Conservation (phyloP, 805 yeast genomes). For the Cyberlindnera nakhonratchasimensis region DNA sequence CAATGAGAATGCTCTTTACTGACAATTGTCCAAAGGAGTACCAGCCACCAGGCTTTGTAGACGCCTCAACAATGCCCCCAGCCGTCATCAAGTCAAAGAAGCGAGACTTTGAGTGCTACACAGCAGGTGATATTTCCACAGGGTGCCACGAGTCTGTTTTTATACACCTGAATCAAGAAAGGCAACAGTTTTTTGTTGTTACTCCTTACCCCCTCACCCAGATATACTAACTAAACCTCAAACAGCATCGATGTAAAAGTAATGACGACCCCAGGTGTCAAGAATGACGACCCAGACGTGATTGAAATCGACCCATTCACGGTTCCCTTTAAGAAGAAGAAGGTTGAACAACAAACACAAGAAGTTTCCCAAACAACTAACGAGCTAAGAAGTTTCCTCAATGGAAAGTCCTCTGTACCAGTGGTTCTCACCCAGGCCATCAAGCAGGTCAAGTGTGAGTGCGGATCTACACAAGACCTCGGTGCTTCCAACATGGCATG, state of each 20-base stretch:
- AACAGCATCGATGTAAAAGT: constrained; percentile 29
- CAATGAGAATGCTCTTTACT: constrained; percentile 48
- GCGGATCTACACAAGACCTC: constrained; percentile 30
- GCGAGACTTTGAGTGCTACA: constrained; percentile 6
- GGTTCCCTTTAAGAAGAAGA: constrained; percentile 4
- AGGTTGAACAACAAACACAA: constrained; percentile 1
- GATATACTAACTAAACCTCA: constrained; percentile 4
- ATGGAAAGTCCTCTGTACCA: constrained; percentile 21
- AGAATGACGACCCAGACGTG: constrained; percentile 1
- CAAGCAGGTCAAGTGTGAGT: constrained; percentile 19
- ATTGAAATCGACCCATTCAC: constrained; percentile 24
- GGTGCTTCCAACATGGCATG: constrained; percentile 9
- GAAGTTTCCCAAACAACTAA: constrained; percentile 32
- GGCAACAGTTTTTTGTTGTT: no score
- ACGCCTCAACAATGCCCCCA: constrained; percentile 36
- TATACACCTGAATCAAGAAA: background rate
- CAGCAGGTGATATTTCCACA: constrained; percentile 33
- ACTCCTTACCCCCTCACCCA: background rate
- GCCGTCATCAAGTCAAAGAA: constrained; percentile 31
- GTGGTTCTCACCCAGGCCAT: constrained; percentile 31
- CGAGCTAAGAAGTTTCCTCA: constrained; percentile 28
- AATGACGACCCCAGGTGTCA: constrained; percentile 21
- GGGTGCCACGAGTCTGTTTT: constrained; percentile 26
- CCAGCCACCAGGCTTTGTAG: constrained; percentile 47
- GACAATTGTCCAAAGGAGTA: constrained; percentile 44